A percentile compares a stretch with the other conserved stretches of the same genome.
Conservation (phyloP, 1,284 basidiomycete species). For the Tilletiopsis washingtonensis region DNA sequence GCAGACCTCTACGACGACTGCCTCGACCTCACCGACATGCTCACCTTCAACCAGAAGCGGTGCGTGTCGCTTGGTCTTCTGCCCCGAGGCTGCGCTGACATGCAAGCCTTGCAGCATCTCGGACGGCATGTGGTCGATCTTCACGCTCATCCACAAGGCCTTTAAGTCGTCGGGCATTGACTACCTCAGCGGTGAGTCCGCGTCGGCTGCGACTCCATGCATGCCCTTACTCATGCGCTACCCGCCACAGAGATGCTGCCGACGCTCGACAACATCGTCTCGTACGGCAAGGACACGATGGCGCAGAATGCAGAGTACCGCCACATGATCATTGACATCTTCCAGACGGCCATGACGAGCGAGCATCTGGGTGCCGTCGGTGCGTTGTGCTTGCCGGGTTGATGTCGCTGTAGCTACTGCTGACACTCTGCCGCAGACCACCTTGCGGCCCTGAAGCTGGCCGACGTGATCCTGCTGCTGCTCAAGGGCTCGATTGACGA, state of each 20-base stretch:
- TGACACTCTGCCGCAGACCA: too few species aligned
- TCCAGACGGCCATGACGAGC: conserved; percentile 64
- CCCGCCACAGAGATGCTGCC: conserved; percentile 92
- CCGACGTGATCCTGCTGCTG: conserved; percentile 72
- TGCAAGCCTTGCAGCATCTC: too few species aligned
- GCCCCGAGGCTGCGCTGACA: too few species aligned
- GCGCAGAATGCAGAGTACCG: conserved; percentile 66
- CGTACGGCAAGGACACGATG: conserved; percentile 70
- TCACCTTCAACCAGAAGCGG: conserved; percentile 73
- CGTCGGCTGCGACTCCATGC: too few species aligned
- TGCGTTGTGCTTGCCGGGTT: too few species aligned
- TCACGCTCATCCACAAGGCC: conserved; percentile 71
- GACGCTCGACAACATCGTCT: conserved; percentile 79
- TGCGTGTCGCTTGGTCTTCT: too few species aligned
- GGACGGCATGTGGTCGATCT: conserved; percentile 76
- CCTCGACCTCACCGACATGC: conserved; percentile 73
- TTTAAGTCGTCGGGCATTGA: conserved; percentile 78
- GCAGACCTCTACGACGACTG: conserved; percentile 78
- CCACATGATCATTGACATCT: conserved; percentile 76
- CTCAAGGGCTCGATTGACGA: conserved; percentile 61
- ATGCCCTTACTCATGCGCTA: too few species aligned
- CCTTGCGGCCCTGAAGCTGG: conserved; percentile 75
- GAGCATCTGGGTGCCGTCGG: conserved; percentile 68
- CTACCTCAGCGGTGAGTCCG: too few species aligned
- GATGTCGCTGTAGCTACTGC: too few species aligned